Percentiles rank a stretch among this genome's conserved stretches.
Evolutionary conservation across 2,329 filamentous ascomycete species (phyloP).

Genomic region (Fusarium siculi): DNA sequence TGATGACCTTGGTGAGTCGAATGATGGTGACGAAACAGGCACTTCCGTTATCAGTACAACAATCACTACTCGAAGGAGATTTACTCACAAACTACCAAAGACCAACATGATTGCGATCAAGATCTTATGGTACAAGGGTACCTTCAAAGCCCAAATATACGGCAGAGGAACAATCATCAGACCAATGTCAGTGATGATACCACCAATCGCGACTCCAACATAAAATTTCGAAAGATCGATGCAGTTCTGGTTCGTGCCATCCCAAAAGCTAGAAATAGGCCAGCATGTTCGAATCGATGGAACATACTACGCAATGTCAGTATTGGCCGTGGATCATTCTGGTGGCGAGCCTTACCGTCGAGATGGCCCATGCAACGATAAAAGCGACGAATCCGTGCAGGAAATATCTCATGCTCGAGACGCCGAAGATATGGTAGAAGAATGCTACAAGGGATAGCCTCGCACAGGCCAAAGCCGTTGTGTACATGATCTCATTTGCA

Average conservation of each 20-base stretch:
- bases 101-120: conserved; percentile 1
- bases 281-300: conserved; percentile 12
- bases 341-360: background rate
- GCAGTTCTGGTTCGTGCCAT: conserved; percentile 7
- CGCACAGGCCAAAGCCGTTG: background rate
- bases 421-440: background rate
- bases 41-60: fast-evolving
- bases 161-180: conserved; percentile 1
- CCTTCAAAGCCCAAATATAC: background rate
- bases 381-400: background rate
- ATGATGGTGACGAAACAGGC: conserved; percentile 6
- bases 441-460: conserved; percentile 1
- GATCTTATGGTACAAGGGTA: background rate
- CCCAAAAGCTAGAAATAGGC: conserved; percentile 1
- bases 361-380: conserved; percentile 6
- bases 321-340: fast-evolving
- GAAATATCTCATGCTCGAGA: conserved; percentile 7
- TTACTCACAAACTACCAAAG: conserved; percentile 3
- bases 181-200: conserved; percentile 5
- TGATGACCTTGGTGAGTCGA: background rate
- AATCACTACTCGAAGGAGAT: fast-evolving
- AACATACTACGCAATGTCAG: background rate
- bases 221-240: conserved; percentile 15
- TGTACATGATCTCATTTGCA: conserved; percentile 1
- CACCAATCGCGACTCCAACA: conserved; percentile 6